Evolutionary conservation across 1,139 yeast genomes (phyloP).

Genomic region (Magnusiomyces fungicola): DNA sequence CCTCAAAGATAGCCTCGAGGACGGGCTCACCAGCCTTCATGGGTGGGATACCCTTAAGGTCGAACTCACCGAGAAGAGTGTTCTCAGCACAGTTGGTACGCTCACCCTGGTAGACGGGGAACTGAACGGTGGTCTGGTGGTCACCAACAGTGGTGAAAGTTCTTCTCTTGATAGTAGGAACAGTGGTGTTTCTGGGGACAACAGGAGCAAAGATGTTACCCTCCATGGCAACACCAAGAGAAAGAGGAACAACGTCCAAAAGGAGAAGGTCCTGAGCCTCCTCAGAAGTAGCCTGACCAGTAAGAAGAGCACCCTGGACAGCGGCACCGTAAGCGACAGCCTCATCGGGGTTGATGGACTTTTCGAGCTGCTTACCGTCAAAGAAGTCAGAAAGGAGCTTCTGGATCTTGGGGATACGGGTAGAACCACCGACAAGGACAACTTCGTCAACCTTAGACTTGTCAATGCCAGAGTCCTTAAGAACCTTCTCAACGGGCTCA

Average conservation of each 20-base stretch:
- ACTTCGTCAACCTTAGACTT: conserved; percentile 78
- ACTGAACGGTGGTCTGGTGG: conserved; percentile 98
- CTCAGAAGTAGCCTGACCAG: conserved; percentile 95
- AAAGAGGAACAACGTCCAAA: conserved; percentile 97
- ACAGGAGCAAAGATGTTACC: conserved; percentile 99
- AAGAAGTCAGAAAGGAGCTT: conserved; percentile 79
- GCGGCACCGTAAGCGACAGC: conserved; percentile 99
- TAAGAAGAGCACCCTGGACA: conserved; percentile 97
- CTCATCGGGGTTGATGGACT: conserved; percentile 88
- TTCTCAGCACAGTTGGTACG: conserved; percentile 99
- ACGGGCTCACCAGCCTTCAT: conserved; percentile 99
- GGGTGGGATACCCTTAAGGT: conserved; percentile 98
- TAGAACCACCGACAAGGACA: conserved; percentile 87
- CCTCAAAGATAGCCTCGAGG: conserved; percentile 98
- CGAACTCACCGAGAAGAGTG: conserved; percentile 99
- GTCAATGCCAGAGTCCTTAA: conserved; percentile 72
- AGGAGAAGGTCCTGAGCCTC: conserved; percentile 96
- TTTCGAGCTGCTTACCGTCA: conserved; percentile 86
- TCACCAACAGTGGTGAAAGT: conserved; percentile 99
- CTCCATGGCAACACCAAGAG: conserved; percentile 99
- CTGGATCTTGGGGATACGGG: conserved; percentile 92
- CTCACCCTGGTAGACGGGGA: conserved; percentile 99
- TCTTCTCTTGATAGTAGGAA: conserved; percentile 99
- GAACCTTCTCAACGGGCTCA: conserved; percentile 80
- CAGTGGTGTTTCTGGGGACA: conserved; percentile 99